These are phyloP conservation scores for Cladophialophora immunda DNA, from an alignment of 2,329 filamentous ascomycete genomes.

Conservation along the genomic window DNA sequence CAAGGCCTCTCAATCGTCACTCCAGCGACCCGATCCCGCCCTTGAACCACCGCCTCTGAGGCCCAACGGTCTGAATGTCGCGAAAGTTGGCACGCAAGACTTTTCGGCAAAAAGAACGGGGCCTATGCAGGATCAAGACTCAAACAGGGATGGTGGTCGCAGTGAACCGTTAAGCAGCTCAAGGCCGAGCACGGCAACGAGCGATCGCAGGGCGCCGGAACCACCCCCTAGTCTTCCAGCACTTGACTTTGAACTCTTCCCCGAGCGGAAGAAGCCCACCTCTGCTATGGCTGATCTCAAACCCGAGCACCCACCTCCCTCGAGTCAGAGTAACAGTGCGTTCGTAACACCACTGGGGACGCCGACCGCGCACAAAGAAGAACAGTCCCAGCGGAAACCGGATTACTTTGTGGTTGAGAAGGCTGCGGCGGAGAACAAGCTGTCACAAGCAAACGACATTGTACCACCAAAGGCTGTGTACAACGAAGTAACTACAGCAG, in stretches of 20 bases:
- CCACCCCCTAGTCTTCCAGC: conserved; percentile 27
- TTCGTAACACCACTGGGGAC: conserved; percentile 49
- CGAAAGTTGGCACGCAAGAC: conserved; percentile 19
- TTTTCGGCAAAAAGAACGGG: conserved; percentile 25
- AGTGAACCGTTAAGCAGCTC: conserved; percentile 20
- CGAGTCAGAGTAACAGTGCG: conserved; percentile 44
- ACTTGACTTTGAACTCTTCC: conserved; percentile 25
- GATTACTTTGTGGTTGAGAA: conserved; percentile 29
- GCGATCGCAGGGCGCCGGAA: conserved; percentile 31
- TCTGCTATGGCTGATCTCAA: conserved; percentile 36
- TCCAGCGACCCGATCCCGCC: conserved; percentile 22
- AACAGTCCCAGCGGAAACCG: conserved; percentile 23
- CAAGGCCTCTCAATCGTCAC: conserved; percentile 33
- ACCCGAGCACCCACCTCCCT: conserved; percentile 42
- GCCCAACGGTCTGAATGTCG: conserved; percentile 26
- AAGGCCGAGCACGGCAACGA: conserved; percentile 31
- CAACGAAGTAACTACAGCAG: conserved; percentile 14
- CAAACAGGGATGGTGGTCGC: conserved; percentile 20
- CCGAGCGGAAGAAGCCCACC: conserved; percentile 30
- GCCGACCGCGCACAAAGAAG: conserved; percentile 47
- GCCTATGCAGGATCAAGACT: conserved; percentile 24
- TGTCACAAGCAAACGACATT: conserved; percentile 11
- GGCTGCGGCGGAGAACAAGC: conserved; percentile 13
- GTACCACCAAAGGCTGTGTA: conserved; percentile 19
- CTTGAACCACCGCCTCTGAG: conserved; percentile 29